Percentiles rank a stretch among this genome's conserved stretches.
Conservation (phyloP, 83 land plant genomes). For the Thuja plicata region DNA sequence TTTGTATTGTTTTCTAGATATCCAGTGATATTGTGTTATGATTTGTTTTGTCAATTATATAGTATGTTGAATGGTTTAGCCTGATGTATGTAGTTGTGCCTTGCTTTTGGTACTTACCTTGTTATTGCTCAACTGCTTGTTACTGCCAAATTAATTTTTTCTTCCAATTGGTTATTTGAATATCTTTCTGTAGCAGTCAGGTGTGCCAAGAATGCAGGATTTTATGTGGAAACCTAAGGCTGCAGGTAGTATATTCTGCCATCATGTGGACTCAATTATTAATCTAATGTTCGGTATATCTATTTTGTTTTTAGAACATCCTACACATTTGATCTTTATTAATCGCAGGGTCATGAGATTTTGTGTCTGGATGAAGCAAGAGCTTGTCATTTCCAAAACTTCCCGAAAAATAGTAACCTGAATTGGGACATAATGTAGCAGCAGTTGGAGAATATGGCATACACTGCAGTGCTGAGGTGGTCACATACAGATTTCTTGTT, state of each 20-base stretch:
- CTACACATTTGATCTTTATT: not conserved
- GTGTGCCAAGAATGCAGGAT: slow-evolving; percentile 48
- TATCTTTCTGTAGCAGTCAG: slow-evolving; percentile 23
- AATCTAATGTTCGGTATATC: not conserved
- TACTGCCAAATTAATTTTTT: not conserved
- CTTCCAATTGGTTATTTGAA: not conserved
- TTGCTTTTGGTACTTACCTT: not conserved
- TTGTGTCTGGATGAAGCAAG: not conserved
- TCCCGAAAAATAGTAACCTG: not conserved
- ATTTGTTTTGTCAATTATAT: too few species aligned
- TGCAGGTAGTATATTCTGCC: slow-evolving; percentile 38
- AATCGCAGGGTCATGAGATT: not conserved
- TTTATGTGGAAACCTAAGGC: slow-evolving; percentile 75
- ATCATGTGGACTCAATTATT: not conserved
- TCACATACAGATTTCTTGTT: not conserved
- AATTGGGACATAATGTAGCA: not conserved
- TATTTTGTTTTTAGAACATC: not conserved
- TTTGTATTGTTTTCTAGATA: slow-evolving; percentile 1
- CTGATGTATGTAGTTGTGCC: not conserved
- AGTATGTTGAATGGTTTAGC: not conserved
- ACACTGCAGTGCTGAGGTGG: not conserved
- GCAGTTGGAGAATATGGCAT: not conserved
- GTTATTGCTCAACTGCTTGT: not conserved
- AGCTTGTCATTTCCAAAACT: too few species aligned
- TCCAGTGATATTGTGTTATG: not conserved